phyloP scores from a whole-genome alignment of 2,329 filamentous ascomycete genomes.

The Cladosporium halotolerans region DNA sequence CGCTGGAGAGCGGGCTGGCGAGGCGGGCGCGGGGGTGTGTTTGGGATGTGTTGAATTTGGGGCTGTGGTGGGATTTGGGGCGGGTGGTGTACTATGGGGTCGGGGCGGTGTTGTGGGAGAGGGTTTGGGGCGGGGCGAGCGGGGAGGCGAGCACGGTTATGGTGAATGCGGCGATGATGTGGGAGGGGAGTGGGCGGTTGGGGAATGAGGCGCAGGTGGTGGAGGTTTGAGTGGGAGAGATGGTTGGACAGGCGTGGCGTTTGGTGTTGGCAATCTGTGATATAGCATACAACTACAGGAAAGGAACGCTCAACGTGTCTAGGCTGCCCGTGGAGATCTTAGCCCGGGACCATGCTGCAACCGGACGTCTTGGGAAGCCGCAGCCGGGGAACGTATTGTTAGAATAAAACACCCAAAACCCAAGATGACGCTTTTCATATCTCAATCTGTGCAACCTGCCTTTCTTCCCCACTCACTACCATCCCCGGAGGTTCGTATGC shows the following conservation, averaged over 20 bases:
- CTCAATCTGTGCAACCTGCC: background rate
- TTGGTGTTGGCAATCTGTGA: background rate
- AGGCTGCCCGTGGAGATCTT: background rate
- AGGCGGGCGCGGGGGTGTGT: slow-evolving; percentile 32
- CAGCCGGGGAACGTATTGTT: background rate
- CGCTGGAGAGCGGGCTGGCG: slow-evolving; percentile 60
- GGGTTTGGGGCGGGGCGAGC: slow-evolving; percentile 50
- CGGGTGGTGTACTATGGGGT: slow-evolving; percentile 48
- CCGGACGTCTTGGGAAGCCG: background rate
- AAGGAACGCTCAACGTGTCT: background rate
- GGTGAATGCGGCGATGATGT: slow-evolving; percentile 56
- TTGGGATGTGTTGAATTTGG: slow-evolving; percentile 32
- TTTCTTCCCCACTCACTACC: background rate
- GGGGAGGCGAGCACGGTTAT: slow-evolving; percentile 42
- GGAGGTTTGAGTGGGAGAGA: slow-evolving; percentile 18
- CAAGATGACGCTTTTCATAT: background rate
- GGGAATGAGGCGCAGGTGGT: slow-evolving; percentile 40
- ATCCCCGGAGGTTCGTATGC: slow-evolving; percentile 4
- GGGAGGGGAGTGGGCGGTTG: slow-evolving; percentile 42
- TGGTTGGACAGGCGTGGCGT: background rate
- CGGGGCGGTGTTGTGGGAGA: slow-evolving; percentile 53
- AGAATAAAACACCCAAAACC: background rate
- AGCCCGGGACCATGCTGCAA: background rate
- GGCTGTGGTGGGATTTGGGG: slow-evolving; percentile 47
- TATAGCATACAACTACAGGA: background rate